Conservation (phyloP, 1,284 basidiomycete genomes). For the Porphyrellus sp. region DNA sequence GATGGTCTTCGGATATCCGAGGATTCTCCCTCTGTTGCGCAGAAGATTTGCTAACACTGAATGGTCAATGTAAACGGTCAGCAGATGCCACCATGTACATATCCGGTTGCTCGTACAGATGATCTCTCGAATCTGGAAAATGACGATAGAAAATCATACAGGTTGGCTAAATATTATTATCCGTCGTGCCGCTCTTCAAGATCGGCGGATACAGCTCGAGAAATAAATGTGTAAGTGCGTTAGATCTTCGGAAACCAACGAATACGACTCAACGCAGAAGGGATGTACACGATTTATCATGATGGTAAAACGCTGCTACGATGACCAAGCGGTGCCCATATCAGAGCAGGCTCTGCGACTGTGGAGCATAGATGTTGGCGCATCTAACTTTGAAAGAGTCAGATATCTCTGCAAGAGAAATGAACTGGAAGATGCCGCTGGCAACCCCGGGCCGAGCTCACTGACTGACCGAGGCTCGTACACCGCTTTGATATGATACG, state of each 20-base stretch:
- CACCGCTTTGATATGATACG: no score
- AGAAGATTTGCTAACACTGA: background rate
- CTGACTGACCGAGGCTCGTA: background rate
- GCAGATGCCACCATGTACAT: background rate
- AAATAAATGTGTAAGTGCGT: background rate
- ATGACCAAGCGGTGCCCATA: background rate
- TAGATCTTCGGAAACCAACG: background rate
- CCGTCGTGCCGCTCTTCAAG: background rate
- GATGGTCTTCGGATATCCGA: conserved; percentile 2
- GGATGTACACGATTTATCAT: no score
- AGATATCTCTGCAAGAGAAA: background rate
- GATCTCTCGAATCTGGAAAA: background rate
- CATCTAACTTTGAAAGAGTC: background rate
- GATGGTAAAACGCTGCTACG: background rate
- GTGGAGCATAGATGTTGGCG: background rate
- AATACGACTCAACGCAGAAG: background rate
- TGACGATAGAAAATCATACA: background rate
- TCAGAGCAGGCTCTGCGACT: background rate
- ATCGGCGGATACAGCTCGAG: background rate
- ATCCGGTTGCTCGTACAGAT: background rate
- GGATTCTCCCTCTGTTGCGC: background rate
- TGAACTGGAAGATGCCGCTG: background rate
- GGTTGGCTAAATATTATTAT: background rate
- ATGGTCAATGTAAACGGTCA: background rate
- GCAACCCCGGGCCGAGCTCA: background rate